Base-by-base conservation (phyloP, 352 stramenopile genomes). In the Phytophthora megakarya region DNA sequence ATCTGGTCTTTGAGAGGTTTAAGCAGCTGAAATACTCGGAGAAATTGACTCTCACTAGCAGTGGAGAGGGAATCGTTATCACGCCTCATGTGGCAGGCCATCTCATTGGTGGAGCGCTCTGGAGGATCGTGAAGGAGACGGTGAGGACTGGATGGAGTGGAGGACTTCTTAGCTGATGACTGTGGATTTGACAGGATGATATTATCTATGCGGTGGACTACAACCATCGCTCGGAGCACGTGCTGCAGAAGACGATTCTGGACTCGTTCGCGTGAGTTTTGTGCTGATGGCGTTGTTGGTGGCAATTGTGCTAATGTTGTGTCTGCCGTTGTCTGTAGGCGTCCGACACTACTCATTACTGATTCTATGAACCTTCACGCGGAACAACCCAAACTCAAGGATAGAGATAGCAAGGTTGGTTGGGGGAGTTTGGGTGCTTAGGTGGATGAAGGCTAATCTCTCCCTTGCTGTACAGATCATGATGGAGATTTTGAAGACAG, bases 1-100 rank as follows among this genome's bases (percentile, higher is more conserved):
- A 98, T 75, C 77, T 85, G 30, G 91, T 98, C 26, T 96, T 96
- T 50, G 90, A 96, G 52, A 91, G 84, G 23, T 96, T 98, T 48
- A 89, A 95, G 59, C 93, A 97, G 63, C 89, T 98, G 55, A 98
- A 98, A 68, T 98, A 98, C 79, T 97, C 92, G 32, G 91, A 98
- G 70, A 97, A 95, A 54, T 80, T 93, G 54, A 96, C 80, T 35
- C 83, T 97, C 45, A 90, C 85, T 44, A 90, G 89, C 67, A 88
- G 81, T 13, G 84, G 85, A 11, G 79, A 96, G 42, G 86, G 89
- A 23, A 92, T 99, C 33, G 78, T 96, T 18, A 96, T 99, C 58
- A 98, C 93, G 38, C 92, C 96, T 13, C 95, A 99, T 60, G 81
- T 97, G 10, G 93, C 95, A 5, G 96, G 95, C 13, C 93, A 98